Conservation (phyloP, 2,329 filamentous ascomycete species). For the Stagonosporopsis vannaccii region DNA sequence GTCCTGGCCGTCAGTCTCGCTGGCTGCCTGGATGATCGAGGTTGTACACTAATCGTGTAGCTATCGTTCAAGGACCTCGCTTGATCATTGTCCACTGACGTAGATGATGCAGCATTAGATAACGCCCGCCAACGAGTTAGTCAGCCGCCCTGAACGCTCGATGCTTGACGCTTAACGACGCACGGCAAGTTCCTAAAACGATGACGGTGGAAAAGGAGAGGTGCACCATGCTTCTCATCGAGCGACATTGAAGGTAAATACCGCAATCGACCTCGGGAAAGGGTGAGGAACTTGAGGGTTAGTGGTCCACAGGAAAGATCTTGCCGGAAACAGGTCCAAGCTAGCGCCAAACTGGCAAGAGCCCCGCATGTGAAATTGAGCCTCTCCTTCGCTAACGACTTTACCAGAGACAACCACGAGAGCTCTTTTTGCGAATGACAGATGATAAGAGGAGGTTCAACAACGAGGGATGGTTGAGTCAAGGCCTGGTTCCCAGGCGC, state of each 20-base stretch:
- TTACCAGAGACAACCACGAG: slow-evolving; percentile 2
- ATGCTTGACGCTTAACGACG: background rate
- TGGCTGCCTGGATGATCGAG: background rate
- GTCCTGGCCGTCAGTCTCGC: too few relatives aligned
- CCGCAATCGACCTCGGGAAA: slow-evolving; percentile 9
- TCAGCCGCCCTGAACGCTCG: background rate
- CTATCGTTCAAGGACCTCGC: background rate
- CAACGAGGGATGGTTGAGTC: slow-evolving; percentile 36
- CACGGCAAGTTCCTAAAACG: background rate
- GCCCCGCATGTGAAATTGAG: slow-evolving; percentile 21
- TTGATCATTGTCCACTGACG: slow-evolving; percentile 2
- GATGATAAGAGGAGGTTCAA: slow-evolving; percentile 17
- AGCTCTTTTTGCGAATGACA: slow-evolving; percentile 9
- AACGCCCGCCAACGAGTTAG: background rate
- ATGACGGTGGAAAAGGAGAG: background rate
- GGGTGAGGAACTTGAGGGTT: slow-evolving; percentile 8
- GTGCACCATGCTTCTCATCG: background rate
- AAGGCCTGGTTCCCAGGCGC: slow-evolving; percentile 28
- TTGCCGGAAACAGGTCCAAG: slow-evolving; percentile 5
- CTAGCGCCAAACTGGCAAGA: slow-evolving; percentile 7
- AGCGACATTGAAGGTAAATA: slow-evolving; percentile 2
- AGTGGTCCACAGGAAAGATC: slow-evolving; percentile 6
- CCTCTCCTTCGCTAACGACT: slow-evolving; percentile 10
- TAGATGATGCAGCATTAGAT: background rate
- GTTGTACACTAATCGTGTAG: background rate